Percentiles rank a stretch among this genome's conserved stretches.
Evolutionary conservation across 345 rosid species (phyloP).

Genomic region (Eucalyptus leucophloia): DNA sequence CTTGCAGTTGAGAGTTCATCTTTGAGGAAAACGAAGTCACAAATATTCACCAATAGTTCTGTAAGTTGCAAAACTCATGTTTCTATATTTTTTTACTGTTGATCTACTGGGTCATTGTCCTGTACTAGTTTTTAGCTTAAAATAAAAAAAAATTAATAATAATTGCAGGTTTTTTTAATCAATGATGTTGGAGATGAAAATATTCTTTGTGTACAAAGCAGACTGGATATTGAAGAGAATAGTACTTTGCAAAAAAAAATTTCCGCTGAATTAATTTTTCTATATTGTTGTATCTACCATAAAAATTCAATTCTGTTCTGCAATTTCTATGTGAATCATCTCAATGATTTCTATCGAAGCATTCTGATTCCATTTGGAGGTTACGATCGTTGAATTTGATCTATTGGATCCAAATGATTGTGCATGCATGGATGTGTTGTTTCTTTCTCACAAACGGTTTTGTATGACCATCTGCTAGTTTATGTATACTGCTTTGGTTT

Average conservation of each 20-base stretch:
- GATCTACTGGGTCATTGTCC: not conserved
- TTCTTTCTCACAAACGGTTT: not conserved
- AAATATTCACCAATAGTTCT: constrained; percentile 81
- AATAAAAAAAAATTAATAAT: not conserved
- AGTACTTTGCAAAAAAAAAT: not conserved
- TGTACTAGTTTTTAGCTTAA: not conserved
- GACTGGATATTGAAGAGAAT: not conserved
- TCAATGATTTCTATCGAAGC: not conserved
- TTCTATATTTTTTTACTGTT: not conserved
- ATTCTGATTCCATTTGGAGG: not conserved
- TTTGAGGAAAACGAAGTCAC: constrained; percentile 83
- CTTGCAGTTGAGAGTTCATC: constrained; percentile 56
- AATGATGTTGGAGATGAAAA: not conserved
- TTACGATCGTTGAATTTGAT: not conserved
- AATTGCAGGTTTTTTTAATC: not conserved
- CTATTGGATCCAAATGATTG: not conserved
- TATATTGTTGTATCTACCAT: not conserved
- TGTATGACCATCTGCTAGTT: not conserved
- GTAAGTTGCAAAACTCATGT: constrained; percentile 28
- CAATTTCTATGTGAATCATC: not conserved
- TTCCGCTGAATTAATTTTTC: not conserved
- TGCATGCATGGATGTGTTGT: not conserved
- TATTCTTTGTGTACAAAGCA: not conserved
- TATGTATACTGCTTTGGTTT: not conserved
- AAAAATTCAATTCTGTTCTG: not conserved